Conservation (phyloP, 805 yeast genomes). For the Candida piceae region DNA sequence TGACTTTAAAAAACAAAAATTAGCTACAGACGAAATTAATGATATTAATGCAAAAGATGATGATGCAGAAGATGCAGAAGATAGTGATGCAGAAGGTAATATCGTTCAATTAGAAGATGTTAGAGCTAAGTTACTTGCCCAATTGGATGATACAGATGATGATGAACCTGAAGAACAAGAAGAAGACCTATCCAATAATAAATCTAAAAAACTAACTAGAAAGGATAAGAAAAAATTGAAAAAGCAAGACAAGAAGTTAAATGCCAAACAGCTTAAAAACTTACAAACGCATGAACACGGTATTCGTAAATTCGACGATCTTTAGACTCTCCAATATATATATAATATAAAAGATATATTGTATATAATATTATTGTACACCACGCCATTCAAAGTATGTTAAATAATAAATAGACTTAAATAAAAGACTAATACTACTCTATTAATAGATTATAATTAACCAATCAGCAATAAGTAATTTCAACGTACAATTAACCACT, state of each 20-base stretch:
- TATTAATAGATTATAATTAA: too few relatives aligned
- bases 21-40: not conserved
- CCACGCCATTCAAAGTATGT: too few relatives aligned
- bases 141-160: conserved; percentile 24
- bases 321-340: conserved; percentile 32
- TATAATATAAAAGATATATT: too few relatives aligned
- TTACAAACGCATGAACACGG: conserved; percentile 57
- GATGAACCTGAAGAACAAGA: conserved; percentile 11
- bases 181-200: not conserved
- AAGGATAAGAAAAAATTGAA: conserved; percentile 30
- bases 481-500: too few relatives aligned
- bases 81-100: conserved; percentile 9
- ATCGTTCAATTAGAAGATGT: conserved; percentile 22
- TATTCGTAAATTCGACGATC: conserved; percentile 57
- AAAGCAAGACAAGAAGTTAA: conserved; percentile 29
- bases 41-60: conserved; percentile 12
- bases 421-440: too few relatives aligned
- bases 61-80: conserved; percentile 8
- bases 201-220: conserved; percentile 11
- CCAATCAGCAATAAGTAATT: too few relatives aligned
- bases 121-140: conserved; percentile 22
- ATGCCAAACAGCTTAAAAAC: conserved; percentile 43
- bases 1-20: not conserved
- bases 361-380: too few relatives aligned
- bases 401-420: too few relatives aligned